Evolutionary conservation across 1,284 basidiomycete species (phyloP), one percentile per base, ranked within the genome.

Genomic region (Ganoderma sinense): DNA sequence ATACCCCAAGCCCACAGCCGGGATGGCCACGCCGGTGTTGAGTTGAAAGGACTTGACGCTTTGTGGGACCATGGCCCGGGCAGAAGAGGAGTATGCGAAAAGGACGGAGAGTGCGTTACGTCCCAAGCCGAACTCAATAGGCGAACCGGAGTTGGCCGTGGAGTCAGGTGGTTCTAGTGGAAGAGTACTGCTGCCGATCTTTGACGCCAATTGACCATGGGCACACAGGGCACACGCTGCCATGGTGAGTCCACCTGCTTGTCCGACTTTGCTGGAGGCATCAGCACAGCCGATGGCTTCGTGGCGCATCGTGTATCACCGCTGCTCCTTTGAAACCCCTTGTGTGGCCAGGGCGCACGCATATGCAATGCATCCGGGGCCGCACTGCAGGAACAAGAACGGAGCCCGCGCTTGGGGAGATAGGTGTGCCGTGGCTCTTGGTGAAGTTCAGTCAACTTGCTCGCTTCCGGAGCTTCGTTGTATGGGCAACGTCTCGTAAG

Each of bases 21-120:
- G 78, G 20, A 78, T 75, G n/a, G 67, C 65, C 7, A 29, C 64
- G 6, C 77, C 77, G 31, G 73, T 78, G 69, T 78, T 76, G 26
- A 79, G 72, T 53, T 73, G 69, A 62, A 79, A 66, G 4, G 31
- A 43, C 23, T 29, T 39, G 2, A 23, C 36, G 36, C n/a, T 59
- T n/a, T 20, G 29, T 18, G n/a, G 4, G 33, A 36, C 31, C 56
- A 59, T 59, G 29, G 20, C 10, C 1, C 31, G 56, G 56, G n/a
- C 31, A 33, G 55, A 56, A 56, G 55, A 56, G 20, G 55, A 20
- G 55, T 26, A 56, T 56, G 55, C 55, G 31, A 56, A 13, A 33
- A 56, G 55, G 29, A 33, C 31, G 29, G 55, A 56, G 10, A 14
- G 16, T 16, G 29, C 20, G 55, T 31, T 31, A 31, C 20, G 31